These are phyloP conservation scores for Suzukiozyma palmioleophila DNA, from an alignment of 1,139 yeast genomes.

Conservation along the genomic window DNA sequence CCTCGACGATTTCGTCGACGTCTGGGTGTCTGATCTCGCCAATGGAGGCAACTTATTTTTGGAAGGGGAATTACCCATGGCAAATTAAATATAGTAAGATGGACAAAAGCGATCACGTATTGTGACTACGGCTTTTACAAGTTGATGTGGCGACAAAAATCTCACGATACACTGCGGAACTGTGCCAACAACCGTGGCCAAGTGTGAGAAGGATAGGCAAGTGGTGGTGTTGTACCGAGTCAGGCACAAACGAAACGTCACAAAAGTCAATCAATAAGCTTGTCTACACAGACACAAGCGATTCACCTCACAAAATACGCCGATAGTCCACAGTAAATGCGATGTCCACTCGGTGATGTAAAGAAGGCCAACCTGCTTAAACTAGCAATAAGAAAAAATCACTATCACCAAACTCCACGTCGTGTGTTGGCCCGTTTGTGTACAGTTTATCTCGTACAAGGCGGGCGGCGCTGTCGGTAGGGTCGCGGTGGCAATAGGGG, in stretches of 20 bases:
- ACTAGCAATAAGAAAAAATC: neutral
- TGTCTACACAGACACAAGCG: neutral
- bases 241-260: neutral
- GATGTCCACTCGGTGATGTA: neutral
- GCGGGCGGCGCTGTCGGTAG: too few species aligned
- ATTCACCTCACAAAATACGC: neutral
- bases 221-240: neutral
- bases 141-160: too few species aligned
- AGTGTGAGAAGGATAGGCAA: too few species aligned
- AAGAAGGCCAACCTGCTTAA: neutral
- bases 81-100: neutral
- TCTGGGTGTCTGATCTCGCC: constrained; percentile 51
- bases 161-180: too few species aligned
- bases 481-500: too few species aligned
- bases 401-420: constrained; percentile 1
- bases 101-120: neutral
- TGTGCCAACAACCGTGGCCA: too few species aligned
- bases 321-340: neutral
- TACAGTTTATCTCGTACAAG: neutral
- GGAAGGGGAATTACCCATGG: constrained; percentile 45
- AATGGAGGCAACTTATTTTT: constrained; percentile 38
- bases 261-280: neutral
- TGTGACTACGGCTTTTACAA: too few species aligned
- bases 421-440: neutral
- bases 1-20: constrained; percentile 46